These are phyloP conservation scores for Creolimax fragrantissima DNA, from an alignment of 78 protist species.

Conservation along the genomic window DNA sequence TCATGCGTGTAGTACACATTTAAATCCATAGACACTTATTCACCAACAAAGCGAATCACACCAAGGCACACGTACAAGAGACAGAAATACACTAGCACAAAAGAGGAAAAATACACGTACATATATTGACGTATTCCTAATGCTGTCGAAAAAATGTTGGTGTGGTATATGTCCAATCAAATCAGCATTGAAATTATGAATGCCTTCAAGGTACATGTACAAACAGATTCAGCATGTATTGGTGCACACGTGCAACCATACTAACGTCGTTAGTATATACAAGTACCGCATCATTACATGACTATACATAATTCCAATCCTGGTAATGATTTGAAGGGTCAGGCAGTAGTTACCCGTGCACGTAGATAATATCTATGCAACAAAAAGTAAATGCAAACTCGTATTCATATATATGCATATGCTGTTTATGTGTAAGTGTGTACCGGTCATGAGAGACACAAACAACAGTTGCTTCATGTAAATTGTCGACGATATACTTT, in stretches of 20 bases:
- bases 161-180: neutral
- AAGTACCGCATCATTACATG: too few relatives aligned
- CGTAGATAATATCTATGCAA: neutral
- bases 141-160: neutral
- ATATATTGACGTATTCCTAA: neutral
- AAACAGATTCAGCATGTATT: neutral
- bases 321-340: too few relatives aligned
- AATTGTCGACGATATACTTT: constrained; percentile 25
- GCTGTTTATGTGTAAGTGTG: neutral
- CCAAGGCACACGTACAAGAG: too few relatives aligned
- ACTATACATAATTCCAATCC: too few relatives aligned
- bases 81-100: neutral
- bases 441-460: constrained; percentile 79
- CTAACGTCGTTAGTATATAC: neutral
- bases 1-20: too few relatives aligned
- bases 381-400: neutral
- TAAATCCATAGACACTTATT: too few relatives aligned
- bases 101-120: neutral
- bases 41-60: too few relatives aligned
- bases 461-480: constrained; percentile 33
- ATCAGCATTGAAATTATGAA: neutral
- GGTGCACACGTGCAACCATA: neutral
- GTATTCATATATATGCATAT: neutral
- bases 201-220: neutral
- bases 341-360: too few relatives aligned